Percentiles rank a stretch among this genome's conserved stretches.
Conservation (phyloP, 805 yeast species). For the Barnettozyma vustinii region DNA sequence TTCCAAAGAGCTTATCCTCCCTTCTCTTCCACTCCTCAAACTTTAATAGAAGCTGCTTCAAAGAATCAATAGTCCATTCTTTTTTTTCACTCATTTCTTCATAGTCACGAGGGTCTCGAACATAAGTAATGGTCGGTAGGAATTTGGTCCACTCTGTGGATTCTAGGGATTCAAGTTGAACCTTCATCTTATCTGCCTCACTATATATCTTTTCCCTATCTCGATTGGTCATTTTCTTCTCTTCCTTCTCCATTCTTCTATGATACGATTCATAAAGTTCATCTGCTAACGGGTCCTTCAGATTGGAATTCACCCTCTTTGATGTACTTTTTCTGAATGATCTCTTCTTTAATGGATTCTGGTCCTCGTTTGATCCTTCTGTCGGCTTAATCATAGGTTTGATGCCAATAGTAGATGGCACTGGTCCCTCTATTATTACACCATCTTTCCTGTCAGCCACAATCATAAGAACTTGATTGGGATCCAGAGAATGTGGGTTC, state of each 20-base stretch:
- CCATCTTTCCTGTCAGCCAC: slow-evolving; percentile 7
- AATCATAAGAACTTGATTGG: slow-evolving; percentile 8
- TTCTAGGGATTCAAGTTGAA: slow-evolving; percentile 37
- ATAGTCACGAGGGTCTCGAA: slow-evolving; percentile 40
- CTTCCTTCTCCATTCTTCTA: slow-evolving; percentile 58
- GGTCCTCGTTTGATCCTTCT: background rate
- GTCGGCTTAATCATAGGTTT: slow-evolving; percentile 6
- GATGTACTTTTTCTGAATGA: slow-evolving; percentile 14
- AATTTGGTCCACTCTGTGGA: slow-evolving; percentile 42
- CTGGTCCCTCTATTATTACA: slow-evolving; percentile 1
- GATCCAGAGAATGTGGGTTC: slow-evolving; percentile 14
- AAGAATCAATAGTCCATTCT: slow-evolving; percentile 46
- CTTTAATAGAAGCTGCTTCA: slow-evolving; percentile 18
- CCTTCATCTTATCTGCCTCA: slow-evolving; percentile 46
- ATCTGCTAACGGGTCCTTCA: slow-evolving; percentile 42
- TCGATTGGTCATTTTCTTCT: slow-evolving; percentile 44
- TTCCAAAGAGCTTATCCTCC: slow-evolving; percentile 22
- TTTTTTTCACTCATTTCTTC: slow-evolving; percentile 48
- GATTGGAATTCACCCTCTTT: slow-evolving; percentile 3
- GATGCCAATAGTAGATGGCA: slow-evolving; percentile 1
- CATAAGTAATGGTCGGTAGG: slow-evolving; percentile 42
- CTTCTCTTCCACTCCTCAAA: slow-evolving; percentile 18
- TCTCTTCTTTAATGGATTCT: slow-evolving; percentile 6
- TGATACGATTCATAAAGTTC: slow-evolving; percentile 41
- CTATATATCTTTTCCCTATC: slow-evolving; percentile 49